phyloP scores from a whole-genome alignment of 116 monocot genomes.

The Posidonia oceanica region DNA sequence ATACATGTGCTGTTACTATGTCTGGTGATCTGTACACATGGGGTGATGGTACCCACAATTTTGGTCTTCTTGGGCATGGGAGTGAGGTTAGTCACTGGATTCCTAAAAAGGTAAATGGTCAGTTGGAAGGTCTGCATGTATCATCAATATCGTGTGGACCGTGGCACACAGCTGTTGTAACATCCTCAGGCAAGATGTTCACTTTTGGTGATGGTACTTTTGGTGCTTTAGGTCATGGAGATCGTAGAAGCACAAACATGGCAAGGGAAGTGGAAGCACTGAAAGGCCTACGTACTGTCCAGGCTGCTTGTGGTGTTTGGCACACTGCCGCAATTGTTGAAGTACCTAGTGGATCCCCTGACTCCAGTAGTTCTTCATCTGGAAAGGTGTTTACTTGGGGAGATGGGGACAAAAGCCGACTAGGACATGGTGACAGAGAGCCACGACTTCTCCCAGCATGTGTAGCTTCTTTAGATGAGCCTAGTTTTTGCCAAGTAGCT shows the following conservation, averaged over 20 bases:
- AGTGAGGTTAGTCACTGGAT: constrained; percentile 80
- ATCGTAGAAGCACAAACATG: constrained; percentile 34
- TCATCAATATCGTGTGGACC: constrained; percentile 88
- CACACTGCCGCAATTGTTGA: constrained; percentile 81
- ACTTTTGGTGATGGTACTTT: constrained; percentile 98
- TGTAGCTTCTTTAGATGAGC: constrained; percentile 52
- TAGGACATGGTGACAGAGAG: constrained; percentile 79
- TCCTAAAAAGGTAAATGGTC: constrained; percentile 65
- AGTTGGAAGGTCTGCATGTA: constrained; percentile 60
- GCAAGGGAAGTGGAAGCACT: constrained; percentile 84
- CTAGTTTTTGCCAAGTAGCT: constrained; percentile 72
- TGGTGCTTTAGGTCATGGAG: constrained; percentile 94
- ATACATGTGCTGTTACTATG: constrained; percentile 83
- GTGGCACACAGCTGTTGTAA: constrained; percentile 87
- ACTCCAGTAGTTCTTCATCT: constrained; percentile 32
- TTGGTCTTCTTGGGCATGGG: constrained; percentile 83
- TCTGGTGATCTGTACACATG: constrained; percentile 97
- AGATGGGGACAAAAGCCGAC: constrained; percentile 84
- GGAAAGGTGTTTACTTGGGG: constrained; percentile 92
- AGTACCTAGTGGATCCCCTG: constrained; percentile 19
- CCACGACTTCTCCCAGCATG: constrained; percentile 55
- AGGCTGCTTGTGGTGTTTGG: constrained; percentile 93
- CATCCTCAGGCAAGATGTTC: constrained; percentile 74
- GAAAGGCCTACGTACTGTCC: constrained; percentile 48
- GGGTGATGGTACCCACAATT: constrained; percentile 81